Conservation (phyloP, 768 basidiomycete genomes). For the Auriscalpium vulgare region DNA sequence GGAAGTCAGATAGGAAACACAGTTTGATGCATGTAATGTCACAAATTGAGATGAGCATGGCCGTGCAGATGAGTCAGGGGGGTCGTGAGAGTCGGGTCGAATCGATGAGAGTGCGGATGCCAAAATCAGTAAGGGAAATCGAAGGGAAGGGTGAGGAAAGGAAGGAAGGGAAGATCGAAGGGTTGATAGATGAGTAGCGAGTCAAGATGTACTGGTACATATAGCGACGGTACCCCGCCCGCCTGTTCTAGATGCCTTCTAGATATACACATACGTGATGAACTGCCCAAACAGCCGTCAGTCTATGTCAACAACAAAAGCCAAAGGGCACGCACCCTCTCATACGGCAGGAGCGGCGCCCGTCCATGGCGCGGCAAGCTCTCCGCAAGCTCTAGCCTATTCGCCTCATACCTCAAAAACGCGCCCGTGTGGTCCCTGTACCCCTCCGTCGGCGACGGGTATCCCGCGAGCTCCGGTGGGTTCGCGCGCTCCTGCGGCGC, state of each 20-base stretch:
- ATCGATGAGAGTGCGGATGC: too few species aligned
- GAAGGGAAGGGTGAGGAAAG: too few species aligned
- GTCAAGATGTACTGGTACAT: too few species aligned
- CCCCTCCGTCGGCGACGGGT: slow-evolving; percentile 47
- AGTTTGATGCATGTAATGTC: too few species aligned
- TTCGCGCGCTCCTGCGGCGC: slow-evolving; percentile 50
- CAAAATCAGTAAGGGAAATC: too few species aligned
- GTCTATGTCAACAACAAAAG: neutral
- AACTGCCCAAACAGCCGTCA: neutral
- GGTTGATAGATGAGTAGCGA: too few species aligned
- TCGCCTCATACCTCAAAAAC: slow-evolving; percentile 32
- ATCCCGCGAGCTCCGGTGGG: slow-evolving; percentile 51
- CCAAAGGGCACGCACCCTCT: slow-evolving; percentile 29
- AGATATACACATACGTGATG: slow-evolving; percentile 12
- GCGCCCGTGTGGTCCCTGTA: slow-evolving; percentile 48
- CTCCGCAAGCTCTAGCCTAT: slow-evolving; percentile 50
- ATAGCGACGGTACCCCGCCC: too few species aligned
- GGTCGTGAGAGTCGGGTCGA: too few species aligned
- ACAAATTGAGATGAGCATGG: too few species aligned
- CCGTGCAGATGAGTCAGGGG: too few species aligned
- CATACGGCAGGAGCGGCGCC: slow-evolving; percentile 49
- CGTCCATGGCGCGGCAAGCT: slow-evolving; percentile 52
- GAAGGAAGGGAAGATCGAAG: too few species aligned
- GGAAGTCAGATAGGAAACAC: too few species aligned
- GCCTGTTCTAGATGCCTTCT: neutral